Base-by-base conservation (phyloP, 2,329 filamentous ascomycete genomes). In the Ceratocystis diversiconidia region DNA sequence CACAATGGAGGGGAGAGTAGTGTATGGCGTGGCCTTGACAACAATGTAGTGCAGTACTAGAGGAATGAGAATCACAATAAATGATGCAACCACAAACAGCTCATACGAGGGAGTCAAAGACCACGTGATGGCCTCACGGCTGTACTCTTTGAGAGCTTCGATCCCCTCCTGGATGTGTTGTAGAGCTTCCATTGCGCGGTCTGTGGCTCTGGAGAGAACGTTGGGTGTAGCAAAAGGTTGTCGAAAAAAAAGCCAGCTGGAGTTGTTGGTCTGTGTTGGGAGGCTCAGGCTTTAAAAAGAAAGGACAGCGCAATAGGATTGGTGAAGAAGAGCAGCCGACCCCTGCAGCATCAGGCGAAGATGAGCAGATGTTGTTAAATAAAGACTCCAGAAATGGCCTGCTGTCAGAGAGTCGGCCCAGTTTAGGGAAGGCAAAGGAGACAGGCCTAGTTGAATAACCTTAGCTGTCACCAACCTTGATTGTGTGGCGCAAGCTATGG, bases 41-140 rank as follows among this genome's bases (percentile, higher is more conserved):
- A 96, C 82, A 73, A 87, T 77, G 66, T 83, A 74, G 78, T 97
- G 94, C 61, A 96, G 79, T 65, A 95, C 73, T 63, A 95, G 72
- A 22, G 94, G 94, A 32, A 89, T 78, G 65, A 86, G 75, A 69
- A 96, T 73, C 68, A 89, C 83, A 72, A 96, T 78, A 66, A 90
- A 69, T 22, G 88, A 72, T 15, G 90, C 88, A 72, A 92, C 73
- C 68, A 85, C 70, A 71, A 97, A 82, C 67, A 84, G 79, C 64
- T 82, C 73, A 10, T 78, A 70, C 17, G 84, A 85, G n/a, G 85
- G 85, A 67, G 79, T 82, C 72, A 87, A 76, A 66, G 84, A 75
- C 67, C 77, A 76, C 74, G 83, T 79, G 70, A 83, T 70, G 70
- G 78, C 70, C 62, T 74, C 69, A 66, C 73, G 72, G 65, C 79